A percentile compares a stretch with the other conserved stretches of the same genome.
Evolutionary conservation across 257 asterid species (phyloP).

Genomic region (Nicotiana benthamiana): DNA sequence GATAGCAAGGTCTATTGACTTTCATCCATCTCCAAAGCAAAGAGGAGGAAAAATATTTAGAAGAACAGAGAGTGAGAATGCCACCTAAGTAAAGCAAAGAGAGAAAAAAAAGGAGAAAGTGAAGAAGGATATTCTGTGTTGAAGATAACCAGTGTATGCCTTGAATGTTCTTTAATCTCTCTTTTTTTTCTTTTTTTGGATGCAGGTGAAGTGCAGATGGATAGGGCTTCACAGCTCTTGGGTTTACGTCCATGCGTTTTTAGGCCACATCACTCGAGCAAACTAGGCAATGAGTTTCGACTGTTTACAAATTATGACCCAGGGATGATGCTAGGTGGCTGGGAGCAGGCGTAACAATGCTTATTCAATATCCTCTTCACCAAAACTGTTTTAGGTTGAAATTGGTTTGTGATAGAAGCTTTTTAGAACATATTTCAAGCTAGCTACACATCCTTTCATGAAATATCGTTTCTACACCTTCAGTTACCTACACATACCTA

Average conservation of each 20-base stretch:
- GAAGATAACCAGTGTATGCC: background rate
- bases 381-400: background rate
- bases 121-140: background rate
- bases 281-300: constrained; percentile 93
- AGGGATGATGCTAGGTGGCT: constrained; percentile 66
- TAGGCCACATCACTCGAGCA: constrained; percentile 85
- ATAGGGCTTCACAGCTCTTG: constrained; percentile 63
- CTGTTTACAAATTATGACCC: constrained; percentile 86
- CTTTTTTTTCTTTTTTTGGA: background rate
- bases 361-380: background rate
- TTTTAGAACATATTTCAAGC: background rate
- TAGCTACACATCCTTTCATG: background rate
- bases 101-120: background rate
- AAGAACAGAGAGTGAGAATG: background rate
- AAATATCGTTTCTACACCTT: background rate
- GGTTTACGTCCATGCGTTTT: constrained; percentile 73
- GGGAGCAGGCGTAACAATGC: constrained; percentile 38
- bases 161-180: background rate
- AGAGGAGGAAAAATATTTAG: background rate
- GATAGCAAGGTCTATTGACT: background rate
- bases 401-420: background rate
- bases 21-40: background rate
- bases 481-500: background rate
- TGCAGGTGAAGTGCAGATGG: constrained; percentile 77
- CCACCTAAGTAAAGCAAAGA: background rate